Evolutionary conservation across 1,284 basidiomycete species (phyloP).

Genomic region (Boletellus deceptivus): DNA sequence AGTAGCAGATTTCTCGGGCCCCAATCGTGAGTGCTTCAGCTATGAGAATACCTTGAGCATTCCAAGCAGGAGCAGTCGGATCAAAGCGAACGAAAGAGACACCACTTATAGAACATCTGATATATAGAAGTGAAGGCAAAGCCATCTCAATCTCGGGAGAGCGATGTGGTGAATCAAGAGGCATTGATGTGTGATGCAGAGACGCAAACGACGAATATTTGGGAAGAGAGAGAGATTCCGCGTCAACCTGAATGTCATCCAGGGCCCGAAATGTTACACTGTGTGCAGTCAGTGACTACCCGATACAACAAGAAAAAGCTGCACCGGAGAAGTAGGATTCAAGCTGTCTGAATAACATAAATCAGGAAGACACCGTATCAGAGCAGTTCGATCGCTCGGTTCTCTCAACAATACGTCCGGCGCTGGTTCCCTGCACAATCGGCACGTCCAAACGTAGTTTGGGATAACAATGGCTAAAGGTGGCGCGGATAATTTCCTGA

Average conservation of each 20-base stretch:
- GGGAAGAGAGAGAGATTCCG: neutral
- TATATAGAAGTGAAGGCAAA: neutral
- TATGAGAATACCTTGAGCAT: neutral
- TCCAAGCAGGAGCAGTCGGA: neutral
- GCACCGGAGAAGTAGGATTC: neutral
- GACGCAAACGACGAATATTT: neutral
- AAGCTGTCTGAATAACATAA: neutral
- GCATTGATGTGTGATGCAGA: neutral
- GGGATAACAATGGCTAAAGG: neutral
- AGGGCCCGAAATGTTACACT: neutral
- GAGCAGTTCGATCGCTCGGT: neutral
- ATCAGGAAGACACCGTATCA: neutral
- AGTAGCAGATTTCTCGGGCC: neutral
- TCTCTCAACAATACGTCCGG: conserved; percentile 7
- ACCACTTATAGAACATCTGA: no score
- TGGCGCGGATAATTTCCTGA: neutral
- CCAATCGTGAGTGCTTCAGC: neutral
- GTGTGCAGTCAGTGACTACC: neutral
- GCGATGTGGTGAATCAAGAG: neutral
- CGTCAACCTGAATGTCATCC: neutral
- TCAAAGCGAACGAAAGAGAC: neutral
- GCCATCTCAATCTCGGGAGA: neutral
- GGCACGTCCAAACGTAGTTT: neutral
- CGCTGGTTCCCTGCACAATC: conserved; percentile 8
- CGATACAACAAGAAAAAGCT: neutral